Evolutionary conservation across 2,329 filamentous ascomycete species (phyloP).

Genomic region (Ophidiomyces ophidiicola): DNA sequence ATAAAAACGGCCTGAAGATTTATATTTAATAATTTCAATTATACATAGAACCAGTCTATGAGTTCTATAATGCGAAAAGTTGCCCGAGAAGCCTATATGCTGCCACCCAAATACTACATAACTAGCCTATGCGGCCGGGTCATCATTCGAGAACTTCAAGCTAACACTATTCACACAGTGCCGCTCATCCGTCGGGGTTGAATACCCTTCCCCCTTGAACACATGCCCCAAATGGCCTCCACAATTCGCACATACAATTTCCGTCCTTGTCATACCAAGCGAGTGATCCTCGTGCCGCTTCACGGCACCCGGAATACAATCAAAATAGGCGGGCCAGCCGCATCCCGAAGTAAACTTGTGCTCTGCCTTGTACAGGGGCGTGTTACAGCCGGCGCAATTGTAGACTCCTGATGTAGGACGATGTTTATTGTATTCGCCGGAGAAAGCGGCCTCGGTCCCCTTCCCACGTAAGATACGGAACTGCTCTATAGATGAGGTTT

Average conservation of each 20-base stretch:
- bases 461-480: slow-evolving; percentile 87
- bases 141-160: slow-evolving; percentile 66
- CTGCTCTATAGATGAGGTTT: slow-evolving; percentile 54
- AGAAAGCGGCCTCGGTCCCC: slow-evolving; percentile 71
- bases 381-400: slow-evolving; percentile 70
- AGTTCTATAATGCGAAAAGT: too few relatives aligned
- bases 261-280: slow-evolving; percentile 72
- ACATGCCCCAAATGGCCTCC: slow-evolving; percentile 86
- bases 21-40: too few relatives aligned
- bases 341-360: slow-evolving; percentile 96
- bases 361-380: slow-evolving; percentile 80
- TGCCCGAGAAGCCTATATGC: too few relatives aligned
- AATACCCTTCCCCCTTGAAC: slow-evolving; percentile 76
- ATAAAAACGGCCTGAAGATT: too few relatives aligned
- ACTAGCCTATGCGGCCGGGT: slow-evolving; percentile 20
- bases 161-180: slow-evolving; percentile 95
- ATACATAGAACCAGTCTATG: too few relatives aligned
- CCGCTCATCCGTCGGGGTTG: slow-evolving; percentile 82
- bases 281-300: slow-evolving; percentile 64
- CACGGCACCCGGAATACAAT: slow-evolving; percentile 84
- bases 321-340: slow-evolving; percentile 97
- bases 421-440: slow-evolving; percentile 81
- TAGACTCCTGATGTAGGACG: slow-evolving; percentile 65
- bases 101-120: too few relatives aligned
- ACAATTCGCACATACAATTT: slow-evolving; percentile 91